Evolutionary conservation across 169 alveolate species (phyloP).

Genomic region (Eimeria necatrix): DNA sequence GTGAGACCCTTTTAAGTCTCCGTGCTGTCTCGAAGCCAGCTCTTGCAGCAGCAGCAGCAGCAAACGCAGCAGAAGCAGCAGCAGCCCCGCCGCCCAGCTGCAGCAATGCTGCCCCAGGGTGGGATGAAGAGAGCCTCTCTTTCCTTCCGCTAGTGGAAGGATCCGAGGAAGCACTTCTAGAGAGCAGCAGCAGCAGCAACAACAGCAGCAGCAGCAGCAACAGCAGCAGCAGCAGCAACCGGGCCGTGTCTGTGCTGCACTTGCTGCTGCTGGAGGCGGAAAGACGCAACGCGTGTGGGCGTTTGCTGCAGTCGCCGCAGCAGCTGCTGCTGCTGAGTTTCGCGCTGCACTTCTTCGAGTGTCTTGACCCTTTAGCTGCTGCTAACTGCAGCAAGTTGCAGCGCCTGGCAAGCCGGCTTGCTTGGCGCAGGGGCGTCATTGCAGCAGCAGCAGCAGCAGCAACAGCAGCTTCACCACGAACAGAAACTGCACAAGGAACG

Average conservation of each 20-base stretch:
- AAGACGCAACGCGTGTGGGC: not conserved
- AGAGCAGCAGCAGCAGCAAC: not conserved
- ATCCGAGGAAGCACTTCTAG: not conserved
- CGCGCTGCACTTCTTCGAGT: constrained; percentile 36
- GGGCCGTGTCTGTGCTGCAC: not conserved
- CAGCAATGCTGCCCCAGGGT: no score
- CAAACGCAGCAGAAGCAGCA: not conserved
- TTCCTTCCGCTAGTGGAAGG: not conserved
- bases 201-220: no score
- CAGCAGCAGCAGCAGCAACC: not conserved
- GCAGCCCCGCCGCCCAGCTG: not conserved
- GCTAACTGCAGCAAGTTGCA: constrained; percentile 25
- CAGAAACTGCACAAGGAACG: no score
- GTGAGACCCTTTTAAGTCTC: not conserved
- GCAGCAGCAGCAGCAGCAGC: constrained; percentile 33
- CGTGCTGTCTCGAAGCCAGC: not conserved
- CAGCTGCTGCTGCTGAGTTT: constrained; percentile 14
- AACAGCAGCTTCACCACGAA: not conserved
- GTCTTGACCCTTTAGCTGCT: not conserved
- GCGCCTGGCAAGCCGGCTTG: not conserved
- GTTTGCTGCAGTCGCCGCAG: constrained; percentile 19
- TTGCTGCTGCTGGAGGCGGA: constrained; percentile 23
- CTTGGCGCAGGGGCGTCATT: constrained; percentile 19
- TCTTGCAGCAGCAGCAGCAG: not conserved
- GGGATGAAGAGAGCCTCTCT: not conserved